Evolutionary conservation across 2,329 filamentous ascomycete species (phyloP).

Genomic region (Colletotrichum incanum): DNA sequence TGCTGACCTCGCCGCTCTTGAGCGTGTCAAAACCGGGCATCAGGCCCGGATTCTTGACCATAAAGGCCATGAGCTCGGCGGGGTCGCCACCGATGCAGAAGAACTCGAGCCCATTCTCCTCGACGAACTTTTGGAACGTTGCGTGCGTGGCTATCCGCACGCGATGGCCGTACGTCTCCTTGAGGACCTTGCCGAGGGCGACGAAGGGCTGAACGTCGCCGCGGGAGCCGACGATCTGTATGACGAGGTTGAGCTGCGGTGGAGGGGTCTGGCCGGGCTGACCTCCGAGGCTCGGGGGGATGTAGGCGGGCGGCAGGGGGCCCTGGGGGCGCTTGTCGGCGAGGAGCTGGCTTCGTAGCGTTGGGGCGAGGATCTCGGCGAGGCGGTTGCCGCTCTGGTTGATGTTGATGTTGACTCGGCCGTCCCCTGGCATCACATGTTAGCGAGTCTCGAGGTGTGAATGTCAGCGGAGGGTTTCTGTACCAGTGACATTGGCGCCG

Average conservation of each 20-base stretch:
- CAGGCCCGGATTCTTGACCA: constrained; percentile 90
- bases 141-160: constrained; percentile 82
- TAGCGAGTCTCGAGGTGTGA: constrained; percentile 41
- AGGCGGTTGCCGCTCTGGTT: constrained; percentile 78
- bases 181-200: constrained; percentile 76
- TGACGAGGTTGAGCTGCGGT: constrained; percentile 77
- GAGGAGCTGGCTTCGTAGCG: constrained; percentile 71
- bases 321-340: constrained; percentile 58
- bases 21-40: constrained; percentile 87
- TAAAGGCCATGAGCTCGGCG: constrained; percentile 86
- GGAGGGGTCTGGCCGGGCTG: constrained; percentile 71
- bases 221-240: constrained; percentile 82
- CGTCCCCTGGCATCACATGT: constrained; percentile 70
- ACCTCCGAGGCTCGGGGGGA: constrained; percentile 81
- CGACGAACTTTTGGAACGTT: constrained; percentile 78
- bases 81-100: constrained; percentile 85
- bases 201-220: constrained; percentile 85
- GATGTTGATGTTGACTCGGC: constrained; percentile 85
- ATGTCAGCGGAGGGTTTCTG: constrained; percentile 6
- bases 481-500: constrained; percentile 72
- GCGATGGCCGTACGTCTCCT: constrained; percentile 77
- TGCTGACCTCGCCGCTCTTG: constrained; percentile 82
- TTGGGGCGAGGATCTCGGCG: constrained; percentile 77
- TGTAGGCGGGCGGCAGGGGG: constrained; percentile 77
- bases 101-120: constrained; percentile 81